A percentile compares a stretch with the other conserved stretches of the same genome.
phyloP scores from a whole-genome alignment of 2,329 filamentous ascomycete genomes.

The Ophiostoma perfectum region DNA sequence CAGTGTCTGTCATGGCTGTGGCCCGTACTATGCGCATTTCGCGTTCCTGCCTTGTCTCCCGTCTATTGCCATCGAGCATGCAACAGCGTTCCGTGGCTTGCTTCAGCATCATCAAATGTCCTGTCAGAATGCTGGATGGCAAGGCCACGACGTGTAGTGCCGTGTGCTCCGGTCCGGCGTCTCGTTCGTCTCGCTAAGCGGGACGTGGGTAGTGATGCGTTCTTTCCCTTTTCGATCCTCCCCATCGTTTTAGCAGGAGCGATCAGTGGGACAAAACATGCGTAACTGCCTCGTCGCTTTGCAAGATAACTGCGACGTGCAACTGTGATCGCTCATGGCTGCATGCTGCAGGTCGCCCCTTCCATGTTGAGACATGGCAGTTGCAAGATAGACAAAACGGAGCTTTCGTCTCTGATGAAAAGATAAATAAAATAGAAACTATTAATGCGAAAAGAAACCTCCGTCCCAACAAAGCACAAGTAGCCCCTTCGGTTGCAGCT shows the following conservation, averaged over 20 bases:
- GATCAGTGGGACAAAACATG: slow-evolving; percentile 10
- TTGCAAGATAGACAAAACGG: slow-evolving; percentile 3
- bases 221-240: slow-evolving; percentile 7
- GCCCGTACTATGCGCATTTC: not conserved
- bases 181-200: not conserved
- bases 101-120: too few species aligned
- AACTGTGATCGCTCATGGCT: not conserved
- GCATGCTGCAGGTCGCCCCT: slow-evolving; percentile 1
- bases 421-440: not conserved
- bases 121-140: not conserved
- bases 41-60: not conserved
- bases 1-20: not conserved
- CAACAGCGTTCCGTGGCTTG: too few species aligned
- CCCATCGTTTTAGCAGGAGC: not conserved
- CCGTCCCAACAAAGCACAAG: slow-evolving; percentile 16
- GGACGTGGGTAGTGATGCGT: not conserved
- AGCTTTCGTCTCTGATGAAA: not conserved
- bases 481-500: not conserved
- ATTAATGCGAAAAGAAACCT: slow-evolving; percentile 7
- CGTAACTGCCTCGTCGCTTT: slow-evolving; percentile 6
- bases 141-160: not conserved
- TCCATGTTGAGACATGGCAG: slow-evolving; percentile 11
- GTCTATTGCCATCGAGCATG: too few species aligned
- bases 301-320: not conserved
- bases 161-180: slow-evolving; percentile 2